Percentiles rank a stretch among this genome's conserved stretches.
Conservation (phyloP, 768 basidiomycete genomes). For the Termitomyces sp. region DNA sequence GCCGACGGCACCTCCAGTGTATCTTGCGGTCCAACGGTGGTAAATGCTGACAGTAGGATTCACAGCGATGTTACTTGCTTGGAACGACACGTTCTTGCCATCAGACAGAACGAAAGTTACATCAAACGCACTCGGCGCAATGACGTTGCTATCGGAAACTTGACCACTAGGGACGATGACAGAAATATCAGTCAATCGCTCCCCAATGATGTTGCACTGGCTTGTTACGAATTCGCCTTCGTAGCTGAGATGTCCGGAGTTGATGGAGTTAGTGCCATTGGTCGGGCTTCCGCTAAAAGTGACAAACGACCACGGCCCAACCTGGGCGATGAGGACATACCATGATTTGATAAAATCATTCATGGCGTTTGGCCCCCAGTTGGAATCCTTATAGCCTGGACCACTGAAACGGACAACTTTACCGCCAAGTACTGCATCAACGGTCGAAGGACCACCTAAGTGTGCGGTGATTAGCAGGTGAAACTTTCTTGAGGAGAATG, state of each 20-base stretch:
- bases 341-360: conserved; percentile 12
- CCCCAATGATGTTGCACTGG: conserved; percentile 13
- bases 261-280: conserved; percentile 11
- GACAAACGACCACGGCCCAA: conserved; percentile 13
- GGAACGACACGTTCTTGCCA: conserved; percentile 9
- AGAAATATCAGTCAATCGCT: conserved; percentile 10
- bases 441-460: conserved; percentile 7
- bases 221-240: conserved; percentile 8
- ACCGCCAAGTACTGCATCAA: conserved; percentile 7
- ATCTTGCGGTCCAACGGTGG: conserved; percentile 12
- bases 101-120: conserved; percentile 8
- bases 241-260: conserved; percentile 11
- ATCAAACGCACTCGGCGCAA: conserved; percentile 9
- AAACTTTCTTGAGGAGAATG: not conserved
- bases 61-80: conserved; percentile 9
- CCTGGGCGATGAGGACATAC: conserved; percentile 14
- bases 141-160: conserved; percentile 5
- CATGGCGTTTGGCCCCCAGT: conserved; percentile 12
- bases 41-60: conserved; percentile 12
- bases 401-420: conserved; percentile 7
- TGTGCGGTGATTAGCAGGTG: not conserved
- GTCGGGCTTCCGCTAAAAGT: conserved; percentile 10
- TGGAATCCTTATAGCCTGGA: conserved; percentile 13
- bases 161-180: conserved; percentile 8
- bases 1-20: conserved; percentile 6